Conservation (phyloP, 106 monocot genomes). For the Allium cepa region DNA sequence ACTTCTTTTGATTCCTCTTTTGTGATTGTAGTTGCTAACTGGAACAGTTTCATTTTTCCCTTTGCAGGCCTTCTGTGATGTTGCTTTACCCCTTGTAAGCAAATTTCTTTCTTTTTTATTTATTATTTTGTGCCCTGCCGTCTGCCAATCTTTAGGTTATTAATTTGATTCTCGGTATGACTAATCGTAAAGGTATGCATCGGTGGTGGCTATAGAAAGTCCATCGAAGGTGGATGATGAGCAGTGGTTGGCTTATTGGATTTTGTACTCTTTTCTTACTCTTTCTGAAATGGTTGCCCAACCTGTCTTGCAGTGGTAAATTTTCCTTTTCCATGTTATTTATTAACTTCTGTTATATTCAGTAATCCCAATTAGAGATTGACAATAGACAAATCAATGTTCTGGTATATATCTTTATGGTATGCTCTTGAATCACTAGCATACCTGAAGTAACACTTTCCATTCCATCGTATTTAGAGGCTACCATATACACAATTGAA, state of each 20-base stretch:
- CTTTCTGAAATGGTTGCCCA: conserved; percentile 39
- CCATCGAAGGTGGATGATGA: conserved; percentile 47
- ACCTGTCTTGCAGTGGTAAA: conserved; percentile 42
- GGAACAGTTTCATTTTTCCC: background rate
- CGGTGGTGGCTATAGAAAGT: conserved; percentile 48
- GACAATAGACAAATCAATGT: too few relatives aligned
- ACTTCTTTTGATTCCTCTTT: background rate
- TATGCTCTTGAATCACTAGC: too few relatives aligned
- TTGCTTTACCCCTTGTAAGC: conserved; percentile 52
- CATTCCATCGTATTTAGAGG: too few relatives aligned
- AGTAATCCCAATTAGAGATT: too few relatives aligned
- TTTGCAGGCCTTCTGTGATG: conserved; percentile 32
- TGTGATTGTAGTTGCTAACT: background rate
- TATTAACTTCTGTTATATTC: too few relatives aligned
- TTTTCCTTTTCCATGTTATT: too few relatives aligned
- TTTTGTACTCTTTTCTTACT: conserved; percentile 57
- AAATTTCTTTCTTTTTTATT: background rate
- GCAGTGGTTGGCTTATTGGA: conserved; percentile 75
- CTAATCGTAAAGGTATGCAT: conserved; percentile 36
- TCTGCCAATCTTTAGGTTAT: background rate
- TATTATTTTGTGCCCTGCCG: background rate
- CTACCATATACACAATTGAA: too few relatives aligned
- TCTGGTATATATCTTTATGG: too few relatives aligned
- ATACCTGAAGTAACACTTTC: too few relatives aligned
- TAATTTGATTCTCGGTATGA: background rate